These are phyloP conservation scores for Pezicula neosporulosa DNA, from an alignment of 2,329 filamentous ascomycete genomes.

Conservation along the genomic window DNA sequence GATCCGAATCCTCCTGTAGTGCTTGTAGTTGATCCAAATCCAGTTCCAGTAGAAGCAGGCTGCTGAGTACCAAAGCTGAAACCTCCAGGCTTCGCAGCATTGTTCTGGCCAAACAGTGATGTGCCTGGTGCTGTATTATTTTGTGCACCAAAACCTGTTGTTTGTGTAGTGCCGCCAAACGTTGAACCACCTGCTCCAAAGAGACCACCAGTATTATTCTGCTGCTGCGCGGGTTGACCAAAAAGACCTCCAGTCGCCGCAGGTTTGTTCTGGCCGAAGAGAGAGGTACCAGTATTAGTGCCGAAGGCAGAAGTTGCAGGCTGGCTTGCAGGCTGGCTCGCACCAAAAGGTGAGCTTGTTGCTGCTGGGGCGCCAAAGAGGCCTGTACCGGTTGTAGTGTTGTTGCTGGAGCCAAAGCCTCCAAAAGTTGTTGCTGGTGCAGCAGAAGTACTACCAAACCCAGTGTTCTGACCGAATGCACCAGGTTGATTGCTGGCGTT, in stretches of 20 bases:
- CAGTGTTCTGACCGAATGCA: slow-evolving; percentile 67
- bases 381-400: slow-evolving; percentile 20
- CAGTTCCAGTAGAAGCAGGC: slow-evolving; percentile 14
- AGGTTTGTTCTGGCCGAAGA: slow-evolving; percentile 30
- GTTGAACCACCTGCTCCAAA: slow-evolving; percentile 7
- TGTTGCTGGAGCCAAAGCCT: slow-evolving; percentile 30
- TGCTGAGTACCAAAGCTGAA: slow-evolving; percentile 25
- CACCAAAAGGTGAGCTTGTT: slow-evolving; percentile 42
- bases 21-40: slow-evolving; percentile 22
- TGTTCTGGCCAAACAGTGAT: slow-evolving; percentile 22
- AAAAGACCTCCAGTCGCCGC: slow-evolving; percentile 30
- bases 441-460: slow-evolving; percentile 35
- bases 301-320: slow-evolving; percentile 46
- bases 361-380: slow-evolving; percentile 36
- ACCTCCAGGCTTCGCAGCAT: slow-evolving; percentile 32
- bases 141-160: slow-evolving; percentile 22
- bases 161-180: slow-evolving; percentile 24
- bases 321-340: slow-evolving; percentile 35
- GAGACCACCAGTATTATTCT: not conserved
- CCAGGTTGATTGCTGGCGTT: slow-evolving; percentile 78
- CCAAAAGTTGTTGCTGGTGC: slow-evolving; percentile 33
- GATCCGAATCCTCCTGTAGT: slow-evolving; percentile 19
- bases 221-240: slow-evolving; percentile 19
- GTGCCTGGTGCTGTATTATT: slow-evolving; percentile 24
- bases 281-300: slow-evolving; percentile 23